Conservation (phyloP, 345 rosid genomes). For the Lepidium sativum region DNA sequence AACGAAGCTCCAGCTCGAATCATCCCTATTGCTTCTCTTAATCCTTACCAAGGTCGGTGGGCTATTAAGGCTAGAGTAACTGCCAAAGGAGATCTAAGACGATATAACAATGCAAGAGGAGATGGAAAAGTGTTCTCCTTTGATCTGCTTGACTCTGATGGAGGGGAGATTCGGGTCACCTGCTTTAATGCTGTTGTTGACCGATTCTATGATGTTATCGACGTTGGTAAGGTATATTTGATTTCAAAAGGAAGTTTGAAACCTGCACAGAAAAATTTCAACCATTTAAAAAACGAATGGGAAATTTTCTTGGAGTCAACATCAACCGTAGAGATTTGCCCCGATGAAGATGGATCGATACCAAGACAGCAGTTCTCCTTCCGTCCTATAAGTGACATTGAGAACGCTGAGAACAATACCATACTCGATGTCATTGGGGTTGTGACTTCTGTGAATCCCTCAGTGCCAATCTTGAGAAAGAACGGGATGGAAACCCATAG, state of each 20-base stretch:
- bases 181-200: conserved; percentile 88
- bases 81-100: conserved; percentile 82
- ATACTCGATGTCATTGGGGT: conserved; percentile 70
- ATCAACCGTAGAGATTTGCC: conserved; percentile 70
- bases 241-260: conserved; percentile 83
- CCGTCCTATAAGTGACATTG: conserved; percentile 72
- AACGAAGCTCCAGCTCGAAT: conserved; percentile 83
- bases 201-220: conserved; percentile 59
- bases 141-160: conserved; percentile 88
- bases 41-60: conserved; percentile 92
- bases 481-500: conserved; percentile 97
- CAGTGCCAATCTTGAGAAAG: conserved; percentile 77
- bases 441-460: conserved; percentile 67
- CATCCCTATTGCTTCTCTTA: conserved; percentile 72
- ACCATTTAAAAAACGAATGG: conserved; percentile 87
- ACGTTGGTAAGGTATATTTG: conserved; percentile 75
- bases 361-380: conserved; percentile 84
- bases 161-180: conserved; percentile 84
- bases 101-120: conserved; percentile 81
- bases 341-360: conserved; percentile 76
- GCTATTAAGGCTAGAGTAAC: conserved; percentile 91
- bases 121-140: conserved; percentile 91
- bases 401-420: conserved; percentile 63
- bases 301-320: conserved; percentile 76
- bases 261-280: conserved; percentile 83